Evolutionary conservation across 805 yeast species (phyloP).

Genomic region (Saccharomycopsis oosterbeekiorum): DNA sequence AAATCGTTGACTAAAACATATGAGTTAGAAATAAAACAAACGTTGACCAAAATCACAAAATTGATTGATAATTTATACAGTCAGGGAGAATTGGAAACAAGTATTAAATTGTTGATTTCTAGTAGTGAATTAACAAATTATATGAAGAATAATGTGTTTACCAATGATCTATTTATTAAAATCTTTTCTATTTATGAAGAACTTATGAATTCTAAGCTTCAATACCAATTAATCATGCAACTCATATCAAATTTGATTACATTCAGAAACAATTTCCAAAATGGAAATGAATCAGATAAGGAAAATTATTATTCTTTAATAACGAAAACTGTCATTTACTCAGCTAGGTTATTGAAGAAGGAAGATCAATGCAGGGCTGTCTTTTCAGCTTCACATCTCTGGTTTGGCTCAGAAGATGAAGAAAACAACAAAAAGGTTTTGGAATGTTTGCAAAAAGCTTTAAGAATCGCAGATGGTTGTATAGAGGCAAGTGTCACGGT

Average conservation of each 20-base stretch:
- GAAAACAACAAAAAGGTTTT: conserved; percentile 55
- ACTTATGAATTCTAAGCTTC: conserved; percentile 38
- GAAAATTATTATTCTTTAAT: conserved; percentile 77
- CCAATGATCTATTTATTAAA: conserved; percentile 84
- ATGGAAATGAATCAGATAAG: conserved; percentile 24
- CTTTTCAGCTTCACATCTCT: conserved; percentile 76
- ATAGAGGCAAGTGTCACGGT: conserved; percentile 68
- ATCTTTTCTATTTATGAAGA: conserved; percentile 80
- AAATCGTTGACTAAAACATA: conserved; percentile 12
- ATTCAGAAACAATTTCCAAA: conserved; percentile 13
- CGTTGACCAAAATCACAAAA: conserved; percentile 68
- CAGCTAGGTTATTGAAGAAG: conserved; percentile 79
- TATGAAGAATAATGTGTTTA: conserved; percentile 53
- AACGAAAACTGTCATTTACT: conserved; percentile 77
- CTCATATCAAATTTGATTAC: conserved; percentile 12
- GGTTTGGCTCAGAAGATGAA: conserved; percentile 32
- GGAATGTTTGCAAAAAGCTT: conserved; percentile 82
- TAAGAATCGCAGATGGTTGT: conserved; percentile 89
- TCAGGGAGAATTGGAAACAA: conserved; percentile 28
- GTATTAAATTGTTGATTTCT: conserved; percentile 40
- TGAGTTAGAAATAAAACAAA: conserved; percentile 30
- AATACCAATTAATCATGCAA: conserved; percentile 30
- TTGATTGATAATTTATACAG: conserved; percentile 56
- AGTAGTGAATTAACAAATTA: conserved; percentile 78
- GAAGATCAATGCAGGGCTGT: conserved; percentile 94